A percentile compares a stretch with the other conserved stretches of the same genome.
Evolutionary conservation across 805 yeast genomes (phyloP).

Genomic region (Wickerhamiella allomyrinae): DNA sequence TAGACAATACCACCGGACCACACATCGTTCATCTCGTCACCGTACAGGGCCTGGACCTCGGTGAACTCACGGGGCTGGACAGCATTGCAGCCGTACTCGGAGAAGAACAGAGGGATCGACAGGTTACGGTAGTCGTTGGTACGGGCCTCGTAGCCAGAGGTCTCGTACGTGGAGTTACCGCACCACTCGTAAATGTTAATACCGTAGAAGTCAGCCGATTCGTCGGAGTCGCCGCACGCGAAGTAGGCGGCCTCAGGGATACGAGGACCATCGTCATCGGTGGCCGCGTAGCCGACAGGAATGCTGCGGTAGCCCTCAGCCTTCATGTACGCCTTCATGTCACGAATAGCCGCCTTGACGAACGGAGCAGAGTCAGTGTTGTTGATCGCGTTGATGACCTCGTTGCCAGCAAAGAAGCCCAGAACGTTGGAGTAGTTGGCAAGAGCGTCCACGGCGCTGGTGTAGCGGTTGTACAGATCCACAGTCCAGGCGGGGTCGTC

Average conservation of each 20-base stretch:
- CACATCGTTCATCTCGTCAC: constrained; percentile 64
- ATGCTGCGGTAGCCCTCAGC: constrained; percentile 53
- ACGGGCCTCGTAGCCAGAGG: constrained; percentile 57
- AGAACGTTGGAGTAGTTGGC: constrained; percentile 64
- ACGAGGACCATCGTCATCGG: constrained; percentile 76
- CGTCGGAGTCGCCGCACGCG: constrained; percentile 54
- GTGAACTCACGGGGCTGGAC: constrained; percentile 61
- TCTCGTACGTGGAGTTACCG: constrained; percentile 43
- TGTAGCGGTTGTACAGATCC: constrained; percentile 60
- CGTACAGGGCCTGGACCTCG: constrained; percentile 56
- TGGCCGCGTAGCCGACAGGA: constrained; percentile 90
- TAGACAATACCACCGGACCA: constrained; percentile 93
- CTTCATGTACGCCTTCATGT: constrained; percentile 60
- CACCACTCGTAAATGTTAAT: constrained; percentile 86
- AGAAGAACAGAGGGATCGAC: constrained; percentile 70
- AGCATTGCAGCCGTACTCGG: constrained; percentile 78
- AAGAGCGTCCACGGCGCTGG: constrained; percentile 67
- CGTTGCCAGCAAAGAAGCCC: constrained; percentile 97
- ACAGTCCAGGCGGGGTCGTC: constrained; percentile 66
- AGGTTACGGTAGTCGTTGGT: constrained; percentile 60
- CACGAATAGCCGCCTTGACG: constrained; percentile 93
- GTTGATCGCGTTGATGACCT: constrained; percentile 69
- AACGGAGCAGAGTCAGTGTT: constrained; percentile 86
- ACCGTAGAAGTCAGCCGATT: constrained; percentile 64
- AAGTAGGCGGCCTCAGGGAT: constrained; percentile 69